These are phyloP conservation scores for Epichloe gansuensis DNA, from an alignment of 2,329 filamentous ascomycete species.

Conservation along the genomic window DNA sequence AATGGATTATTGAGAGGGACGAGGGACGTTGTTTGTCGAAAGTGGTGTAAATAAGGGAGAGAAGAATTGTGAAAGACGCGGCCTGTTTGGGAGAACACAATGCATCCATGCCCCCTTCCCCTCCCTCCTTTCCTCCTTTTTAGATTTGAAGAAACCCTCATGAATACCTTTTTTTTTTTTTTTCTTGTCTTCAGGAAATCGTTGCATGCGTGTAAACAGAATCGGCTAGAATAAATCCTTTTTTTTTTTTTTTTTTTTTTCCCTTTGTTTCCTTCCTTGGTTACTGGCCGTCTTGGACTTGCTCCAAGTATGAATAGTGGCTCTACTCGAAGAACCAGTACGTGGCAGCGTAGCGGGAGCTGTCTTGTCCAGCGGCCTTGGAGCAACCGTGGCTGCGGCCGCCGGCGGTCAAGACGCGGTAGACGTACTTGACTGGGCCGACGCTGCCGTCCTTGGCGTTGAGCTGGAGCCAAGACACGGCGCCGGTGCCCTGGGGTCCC, in stretches of 20 bases:
- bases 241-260: too few relatives aligned
- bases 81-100: background rate
- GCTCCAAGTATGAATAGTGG: too few relatives aligned
- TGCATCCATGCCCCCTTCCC: background rate
- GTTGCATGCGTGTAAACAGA: too few relatives aligned
- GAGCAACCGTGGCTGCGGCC: conserved; percentile 33
- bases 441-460: conserved; percentile 26
- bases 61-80: background rate
- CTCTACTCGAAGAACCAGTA: conserved; percentile 40
- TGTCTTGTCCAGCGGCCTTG: conserved; percentile 28
- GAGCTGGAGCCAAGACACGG: conserved; percentile 44
- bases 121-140: too few relatives aligned
- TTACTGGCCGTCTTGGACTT: too few relatives aligned
- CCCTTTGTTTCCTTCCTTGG: too few relatives aligned
- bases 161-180: too few relatives aligned
- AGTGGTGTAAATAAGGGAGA: background rate
- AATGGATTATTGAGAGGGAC: background rate
- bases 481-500: conserved; percentile 36
- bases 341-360: conserved; percentile 42
- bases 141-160: too few relatives aligned
- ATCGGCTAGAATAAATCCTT: too few relatives aligned
- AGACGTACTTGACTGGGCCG: conserved; percentile 29
- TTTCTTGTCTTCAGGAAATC: too few relatives aligned
- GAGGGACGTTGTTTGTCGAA: too few relatives aligned
- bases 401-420: conserved; percentile 43